A percentile compares a stretch with the other conserved stretches of the same genome.
Conservation (phyloP, 1,284 basidiomycete genomes). For the Ganoderma sinense region DNA sequence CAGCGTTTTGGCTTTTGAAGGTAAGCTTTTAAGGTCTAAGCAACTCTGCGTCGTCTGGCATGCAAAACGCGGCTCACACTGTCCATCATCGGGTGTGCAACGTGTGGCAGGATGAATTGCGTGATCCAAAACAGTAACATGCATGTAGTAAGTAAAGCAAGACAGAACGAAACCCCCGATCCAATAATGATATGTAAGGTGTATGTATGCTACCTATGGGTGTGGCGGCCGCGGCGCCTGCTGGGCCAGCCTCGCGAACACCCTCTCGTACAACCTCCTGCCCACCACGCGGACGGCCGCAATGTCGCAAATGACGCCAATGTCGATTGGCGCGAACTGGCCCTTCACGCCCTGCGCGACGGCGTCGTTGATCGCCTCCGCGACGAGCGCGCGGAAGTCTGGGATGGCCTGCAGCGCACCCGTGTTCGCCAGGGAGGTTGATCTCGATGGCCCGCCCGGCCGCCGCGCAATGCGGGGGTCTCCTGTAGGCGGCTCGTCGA, state of each 20-base stretch:
- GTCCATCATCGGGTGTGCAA: background rate
- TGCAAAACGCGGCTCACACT: background rate
- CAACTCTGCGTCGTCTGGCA: too few relatives aligned
- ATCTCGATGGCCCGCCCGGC: background rate
- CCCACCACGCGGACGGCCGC: slow-evolving; percentile 54
- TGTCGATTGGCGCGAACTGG: slow-evolving; percentile 62
- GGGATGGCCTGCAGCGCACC: slow-evolving; percentile 68
- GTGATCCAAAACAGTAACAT: background rate
- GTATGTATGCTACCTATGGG: background rate
- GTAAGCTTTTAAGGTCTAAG: too few relatives aligned
- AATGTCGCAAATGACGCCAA: slow-evolving; percentile 69
- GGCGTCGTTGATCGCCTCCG: slow-evolving; percentile 48
- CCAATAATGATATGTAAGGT: slow-evolving; percentile 4
- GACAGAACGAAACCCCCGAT: background rate
- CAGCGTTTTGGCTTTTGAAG: too few relatives aligned
- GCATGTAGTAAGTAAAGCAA: background rate
- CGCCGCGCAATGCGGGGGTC: slow-evolving; percentile 12
- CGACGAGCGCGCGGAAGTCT: slow-evolving; percentile 58
- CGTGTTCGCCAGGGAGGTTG: slow-evolving; percentile 26
- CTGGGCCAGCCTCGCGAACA: slow-evolving; percentile 29
- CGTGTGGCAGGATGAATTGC: background rate
- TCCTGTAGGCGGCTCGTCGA: slow-evolving; percentile 41
- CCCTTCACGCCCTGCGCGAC: slow-evolving; percentile 43
- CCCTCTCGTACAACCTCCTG: slow-evolving; percentile 51
- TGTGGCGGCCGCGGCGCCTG: background rate